A percentile compares a stretch with the other conserved stretches of the same genome.
Conservation (phyloP, 352 stramenopile species). For the Aphanomyces astaci region DNA sequence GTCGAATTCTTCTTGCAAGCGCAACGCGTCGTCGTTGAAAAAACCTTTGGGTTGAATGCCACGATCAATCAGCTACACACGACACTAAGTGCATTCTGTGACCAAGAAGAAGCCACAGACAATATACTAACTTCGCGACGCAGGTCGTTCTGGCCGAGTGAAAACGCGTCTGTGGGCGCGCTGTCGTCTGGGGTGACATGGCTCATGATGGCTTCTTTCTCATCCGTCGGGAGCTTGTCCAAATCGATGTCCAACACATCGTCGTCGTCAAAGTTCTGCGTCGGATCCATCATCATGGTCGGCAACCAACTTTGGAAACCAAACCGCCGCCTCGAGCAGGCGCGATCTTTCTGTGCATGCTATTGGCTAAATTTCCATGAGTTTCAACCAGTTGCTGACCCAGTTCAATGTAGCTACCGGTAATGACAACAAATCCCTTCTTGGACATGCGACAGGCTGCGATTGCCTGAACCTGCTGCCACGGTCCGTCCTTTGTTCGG, state of each 20-base stretch:
- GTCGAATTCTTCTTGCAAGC: constrained; percentile 76
- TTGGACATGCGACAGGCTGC: too few species aligned
- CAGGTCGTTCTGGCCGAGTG: constrained; percentile 74
- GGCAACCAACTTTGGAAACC: not conserved
- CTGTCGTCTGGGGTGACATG: constrained; percentile 63
- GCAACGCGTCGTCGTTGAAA: constrained; percentile 73
- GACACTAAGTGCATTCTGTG: not conserved
- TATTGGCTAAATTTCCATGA: not conserved
- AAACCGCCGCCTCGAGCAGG: not conserved
- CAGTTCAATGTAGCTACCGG: too few species aligned
- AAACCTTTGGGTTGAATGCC: constrained; percentile 78
- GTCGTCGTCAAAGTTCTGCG: constrained; percentile 28
- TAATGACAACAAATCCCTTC: too few species aligned
- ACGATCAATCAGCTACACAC: constrained; percentile 65
- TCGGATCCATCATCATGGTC: not conserved
- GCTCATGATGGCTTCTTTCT: constrained; percentile 64
- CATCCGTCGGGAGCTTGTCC: constrained; percentile 37
- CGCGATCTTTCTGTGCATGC: not conserved
- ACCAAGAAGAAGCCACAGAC: not conserved
- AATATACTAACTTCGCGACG: constrained; percentile 42
- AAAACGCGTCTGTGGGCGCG: constrained; percentile 52
- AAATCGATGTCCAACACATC: constrained; percentile 69
- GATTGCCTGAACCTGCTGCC: too few species aligned
- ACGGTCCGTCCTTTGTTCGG: too few species aligned
- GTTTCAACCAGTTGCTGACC: not conserved